Evolutionary conservation across 2,329 filamentous ascomycete genomes (phyloP), one percentile per base, ranked within the genome.

Genomic region (Sporothrix phasma): DNA sequence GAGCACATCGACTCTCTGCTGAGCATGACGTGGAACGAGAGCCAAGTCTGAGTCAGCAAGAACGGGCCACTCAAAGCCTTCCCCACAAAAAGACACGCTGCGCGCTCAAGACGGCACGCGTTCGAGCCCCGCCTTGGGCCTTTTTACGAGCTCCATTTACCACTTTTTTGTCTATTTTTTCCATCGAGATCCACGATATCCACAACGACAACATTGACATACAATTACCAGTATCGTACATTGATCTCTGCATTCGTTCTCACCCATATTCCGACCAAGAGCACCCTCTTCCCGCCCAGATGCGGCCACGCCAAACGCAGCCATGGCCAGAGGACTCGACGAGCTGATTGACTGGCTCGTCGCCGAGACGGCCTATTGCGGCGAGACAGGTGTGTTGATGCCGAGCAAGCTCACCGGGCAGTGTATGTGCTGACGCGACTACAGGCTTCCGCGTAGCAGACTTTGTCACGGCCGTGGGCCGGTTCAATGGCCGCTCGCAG

Each of bases 311-410:
- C 26, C 7, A 10, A 17, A 46, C 43, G 34, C 41, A 39, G 65
- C 47, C 29, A 76, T 76, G 74, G 72, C 72, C 53, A 73, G 70
- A 67, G 77, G 76, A 68, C 74, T 79, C 65, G 77, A 79, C 69
- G 76, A 76, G 69, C 70, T 79, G 69, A 73, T 79, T 61, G 77
- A 79, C 68, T 75, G 73, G 66, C 75, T 79, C 65, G 72, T 79
- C 64, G 73, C 72, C 1, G 76, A 79, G 71, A 77, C 78, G 47
- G 76, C 76, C 19, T 78, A 77, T 69, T 75, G 74, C 41, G 77
- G 77, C 39, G 72, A 75, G 62, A 72, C 72, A 67, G 77, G 77
- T 79, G 65, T 24, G 3, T 43, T 7, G 5, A 7, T 5, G 34
- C 11, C 11, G 6, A 22, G 17, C 13, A 10, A 1, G 10, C 10